Percentiles rank a stretch among this genome's conserved stretches.
These are phyloP conservation scores for Iris macrosiphon DNA, from an alignment of 106 monocot genomes.

Conservation along the genomic window DNA sequence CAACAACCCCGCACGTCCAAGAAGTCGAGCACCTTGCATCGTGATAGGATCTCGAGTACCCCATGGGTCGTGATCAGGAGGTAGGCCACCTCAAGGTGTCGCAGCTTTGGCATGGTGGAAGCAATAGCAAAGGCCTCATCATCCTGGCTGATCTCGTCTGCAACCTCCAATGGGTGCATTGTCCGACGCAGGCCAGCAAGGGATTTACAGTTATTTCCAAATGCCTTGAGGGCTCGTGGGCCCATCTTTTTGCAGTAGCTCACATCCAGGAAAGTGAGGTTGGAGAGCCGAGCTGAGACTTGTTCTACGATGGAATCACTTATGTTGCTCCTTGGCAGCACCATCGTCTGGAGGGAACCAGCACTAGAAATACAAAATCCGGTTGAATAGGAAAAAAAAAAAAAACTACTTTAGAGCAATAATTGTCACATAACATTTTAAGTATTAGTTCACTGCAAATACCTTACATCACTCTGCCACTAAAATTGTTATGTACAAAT, in stretches of 20 bases:
- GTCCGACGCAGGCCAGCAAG: conserved; percentile 48
- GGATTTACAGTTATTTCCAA: conserved; percentile 66
- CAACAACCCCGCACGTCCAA: conserved; percentile 84
- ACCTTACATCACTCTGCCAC: neutral
- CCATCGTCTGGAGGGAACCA: conserved; percentile 52
- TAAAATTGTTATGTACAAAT: neutral
- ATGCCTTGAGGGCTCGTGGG: conserved; percentile 55
- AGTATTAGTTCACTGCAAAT: too few relatives aligned
- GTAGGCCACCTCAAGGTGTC: conserved; percentile 72
- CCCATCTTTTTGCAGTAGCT: conserved; percentile 87
- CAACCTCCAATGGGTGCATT: conserved; percentile 74
- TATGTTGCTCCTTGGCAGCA: conserved; percentile 75
- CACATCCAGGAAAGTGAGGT: conserved; percentile 74
- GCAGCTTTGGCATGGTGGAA: conserved; percentile 62
- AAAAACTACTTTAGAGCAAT: neutral
- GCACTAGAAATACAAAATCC: conserved; percentile 39
- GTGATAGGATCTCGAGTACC: conserved; percentile 62
- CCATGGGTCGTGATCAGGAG: conserved; percentile 50
- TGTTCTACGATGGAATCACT: conserved; percentile 65
- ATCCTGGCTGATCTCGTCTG: conserved; percentile 60
- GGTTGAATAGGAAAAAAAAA: neutral
- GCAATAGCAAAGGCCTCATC: conserved; percentile 89
- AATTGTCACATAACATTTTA: neutral
- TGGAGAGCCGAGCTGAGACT: conserved; percentile 44
- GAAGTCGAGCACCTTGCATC: conserved; percentile 60